Base-by-base conservation (phyloP, 805 yeast species). In the Wickerhamomyces mucosus region DNA sequence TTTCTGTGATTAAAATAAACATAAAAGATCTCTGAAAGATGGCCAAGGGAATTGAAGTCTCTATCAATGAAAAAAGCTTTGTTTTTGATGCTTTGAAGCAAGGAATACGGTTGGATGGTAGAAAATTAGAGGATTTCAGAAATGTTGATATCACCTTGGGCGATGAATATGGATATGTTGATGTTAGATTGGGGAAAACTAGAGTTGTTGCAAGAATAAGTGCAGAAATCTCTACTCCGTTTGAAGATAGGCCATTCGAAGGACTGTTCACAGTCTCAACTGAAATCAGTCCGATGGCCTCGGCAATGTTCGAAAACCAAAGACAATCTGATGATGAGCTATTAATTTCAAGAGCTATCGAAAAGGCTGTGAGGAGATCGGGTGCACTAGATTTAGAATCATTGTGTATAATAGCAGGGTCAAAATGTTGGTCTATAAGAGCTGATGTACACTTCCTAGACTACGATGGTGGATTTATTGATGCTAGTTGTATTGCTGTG, bases 381-480 rank as follows among this genome's bases (percentile, higher is more conserved):
- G 82, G 82, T 39, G 95, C 97, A 1, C 59, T 92, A 27, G 98
- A 92, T 56, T 67, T 89, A 26, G 98, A 92, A 53, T 74, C 84
- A 29, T 59, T 92, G 27, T 89, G 97, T 59, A 84, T 92, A 27
- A 72, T 82, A 15, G 94, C 96, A 0, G 97, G 96, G 3, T 69
- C 75, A 33, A 78, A 84, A 42, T 86, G 94, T 50, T 92, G 98
- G 98, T 68, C 76, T 34, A 65, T 92, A 10, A 69, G 94, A 36
- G 96, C 94, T 0, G 96, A 88, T 50, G 74, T 92, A 13, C 94
- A 86, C 49, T 82, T 83, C 46, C 58, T 92, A 35, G 80, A 86
- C 51, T 85, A 75, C 49, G 98, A 92, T 56, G 98, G 98, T 26
- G 94, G 94, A 14, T 69, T 92, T 29, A 77, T 88, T 25, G 98